Evolutionary conservation across 495 filamentous ascomycete genomes (phyloP).

Genomic region (Bacidia rubella): DNA sequence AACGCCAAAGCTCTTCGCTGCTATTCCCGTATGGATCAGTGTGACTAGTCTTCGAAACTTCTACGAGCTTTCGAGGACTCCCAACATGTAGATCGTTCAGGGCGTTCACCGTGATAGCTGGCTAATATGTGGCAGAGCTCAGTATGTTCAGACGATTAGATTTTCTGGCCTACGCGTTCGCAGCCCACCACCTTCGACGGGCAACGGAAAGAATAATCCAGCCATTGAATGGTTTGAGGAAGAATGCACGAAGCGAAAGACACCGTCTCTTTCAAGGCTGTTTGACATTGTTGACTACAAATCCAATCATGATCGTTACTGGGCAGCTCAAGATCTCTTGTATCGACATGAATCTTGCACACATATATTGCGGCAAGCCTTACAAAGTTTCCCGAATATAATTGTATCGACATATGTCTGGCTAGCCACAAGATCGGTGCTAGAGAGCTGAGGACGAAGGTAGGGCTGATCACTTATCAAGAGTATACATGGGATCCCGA

Average conservation of each 20-base stretch:
- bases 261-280: background rate
- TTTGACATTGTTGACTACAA: background rate
- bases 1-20: background rate
- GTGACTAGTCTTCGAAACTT: background rate
- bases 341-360: background rate
- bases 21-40: background rate
- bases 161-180: background rate
- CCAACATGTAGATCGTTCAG: background rate
- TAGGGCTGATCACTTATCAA: background rate
- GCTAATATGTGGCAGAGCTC: background rate
- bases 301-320: background rate
- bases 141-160: background rate
- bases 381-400: background rate
- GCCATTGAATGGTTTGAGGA: background rate
- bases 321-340: background rate
- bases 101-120: background rate
- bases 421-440: background rate
- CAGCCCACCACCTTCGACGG: background rate
- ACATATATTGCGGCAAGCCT: background rate
- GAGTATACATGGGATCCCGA: background rate
- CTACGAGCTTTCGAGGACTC: background rate
- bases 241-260: background rate
- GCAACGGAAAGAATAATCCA: background rate
- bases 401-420: background rate
- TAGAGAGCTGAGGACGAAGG: background rate